These are phyloP conservation scores for Nakazawaea holstii DNA, from an alignment of 805 yeast genomes.

Conservation along the genomic window DNA sequence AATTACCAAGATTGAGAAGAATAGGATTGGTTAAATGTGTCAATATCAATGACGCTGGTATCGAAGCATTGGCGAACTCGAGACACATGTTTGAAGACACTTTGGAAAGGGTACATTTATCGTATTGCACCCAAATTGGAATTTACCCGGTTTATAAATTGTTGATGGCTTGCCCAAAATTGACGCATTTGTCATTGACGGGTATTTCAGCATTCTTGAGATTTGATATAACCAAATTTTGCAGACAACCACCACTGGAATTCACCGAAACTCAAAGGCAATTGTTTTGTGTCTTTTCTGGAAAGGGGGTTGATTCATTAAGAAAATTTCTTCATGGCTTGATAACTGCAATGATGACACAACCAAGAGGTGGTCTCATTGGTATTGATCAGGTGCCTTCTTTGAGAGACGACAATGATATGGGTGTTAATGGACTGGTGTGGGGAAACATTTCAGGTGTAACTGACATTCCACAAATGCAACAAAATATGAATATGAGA, in stretches of 20 bases:
- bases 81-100: slow-evolving; percentile 72
- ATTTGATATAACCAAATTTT: slow-evolving; percentile 76
- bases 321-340: slow-evolving; percentile 58
- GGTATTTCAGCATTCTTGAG: slow-evolving; percentile 89
- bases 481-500: neutral
- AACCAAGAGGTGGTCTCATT: slow-evolving; percentile 3
- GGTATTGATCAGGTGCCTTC: neutral
- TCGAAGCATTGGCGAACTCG: slow-evolving; percentile 54
- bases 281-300: slow-evolving; percentile 89
- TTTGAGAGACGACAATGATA: slow-evolving; percentile 8
- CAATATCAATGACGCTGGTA: slow-evolving; percentile 81
- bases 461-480: neutral
- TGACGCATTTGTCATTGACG: slow-evolving; percentile 87
- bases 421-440: slow-evolving; percentile 1
- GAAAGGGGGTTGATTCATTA: slow-evolving; percentile 76
- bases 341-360: slow-evolving; percentile 2
- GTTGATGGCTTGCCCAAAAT: slow-evolving; percentile 73
- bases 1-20: slow-evolving; percentile 74
- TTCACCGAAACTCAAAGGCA: slow-evolving; percentile 82
- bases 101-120: slow-evolving; percentile 86
- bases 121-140: slow-evolving; percentile 81
- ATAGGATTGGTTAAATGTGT: slow-evolving; percentile 92
- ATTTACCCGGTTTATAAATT: slow-evolving; percentile 72
- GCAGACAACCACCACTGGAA: slow-evolving; percentile 90
- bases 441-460: slow-evolving; percentile 1